Evolutionary conservation across 768 basidiomycete genomes (phyloP), one percentile per base, ranked within the genome.

Genomic region (Psilocybe cyanescens): DNA sequence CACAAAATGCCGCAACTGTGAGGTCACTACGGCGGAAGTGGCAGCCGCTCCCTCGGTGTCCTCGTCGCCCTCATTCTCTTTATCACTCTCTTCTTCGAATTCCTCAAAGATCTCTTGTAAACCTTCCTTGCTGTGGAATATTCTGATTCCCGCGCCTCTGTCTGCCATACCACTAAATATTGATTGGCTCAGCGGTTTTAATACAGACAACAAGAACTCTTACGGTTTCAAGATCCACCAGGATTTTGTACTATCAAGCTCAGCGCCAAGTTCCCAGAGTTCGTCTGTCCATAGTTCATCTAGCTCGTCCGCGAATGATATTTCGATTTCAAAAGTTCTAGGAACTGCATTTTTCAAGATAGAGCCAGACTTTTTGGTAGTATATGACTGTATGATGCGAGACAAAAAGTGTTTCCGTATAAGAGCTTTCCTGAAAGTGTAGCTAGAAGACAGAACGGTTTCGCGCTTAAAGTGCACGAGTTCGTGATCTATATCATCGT

Each of bases 161-260:
- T 99, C 96, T 1, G 95, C 90, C 92, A 99, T 97, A 16, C 95
- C 94, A 49, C 83, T 84, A 59, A 9, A 39, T n/a, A 61, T 39
- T 19, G 17, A 35, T 58, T 49, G 57, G 33, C 4, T 56, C 44
- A 35, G 60, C 35, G 57, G 62, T 55, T 61, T 45, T 29, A 39
- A 24, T 30, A 33, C 45, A n/a, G 35, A 17, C 29, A 52, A 57
- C 58, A 35, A 31, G 59, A 51, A 57, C 24, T 72, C 80, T 67
- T 63, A 83, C 82, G 97, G 96, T 77, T 99, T 99, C 55, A 99
- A 76, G 62, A 99, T 97, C 85, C 90, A 99, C 97, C 97, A 98
- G 30, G 76, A 77, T 3, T 69, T 64, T 9, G 77, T 70, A 33
- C 71, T 72, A 19, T 87, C 82, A 31, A 97, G 81, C 17, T 81